Evolutionary conservation across 2,329 filamentous ascomycete species (phyloP), one percentile per base, ranked within the genome.

Genomic region (Sarocladiaceae sp.): DNA sequence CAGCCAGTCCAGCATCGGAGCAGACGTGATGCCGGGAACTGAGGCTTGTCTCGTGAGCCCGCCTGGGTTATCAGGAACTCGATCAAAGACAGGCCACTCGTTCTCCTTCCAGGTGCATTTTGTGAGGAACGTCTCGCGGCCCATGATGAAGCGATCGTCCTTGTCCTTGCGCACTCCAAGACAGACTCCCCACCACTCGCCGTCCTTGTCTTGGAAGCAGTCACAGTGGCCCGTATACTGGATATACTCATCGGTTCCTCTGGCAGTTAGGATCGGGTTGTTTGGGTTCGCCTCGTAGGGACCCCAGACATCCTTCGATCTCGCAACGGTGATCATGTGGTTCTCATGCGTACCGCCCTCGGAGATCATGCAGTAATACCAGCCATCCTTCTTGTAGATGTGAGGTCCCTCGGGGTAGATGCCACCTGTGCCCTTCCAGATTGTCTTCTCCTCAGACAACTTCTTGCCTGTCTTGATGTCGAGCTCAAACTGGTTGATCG

Each of bases 181-280:
- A 2, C 64, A 65, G 6, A 65, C 62, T 0, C 58, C 61, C 66
- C 67, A 69, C 63, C 66, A 70, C 45, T 65, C 63, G 0, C 57
- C 60, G 0, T 48, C 43, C 1, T 50, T 49, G 46, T 80, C 76
- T 39, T 75, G 68, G 47, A 80, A 78, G 2, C 80, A 48, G 48
- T 80, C 76, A 1, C 72, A 70, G 44, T 80, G 77, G 0, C 76
- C 76, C 0, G 77, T 68, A 2, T 73, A 73, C 50, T 79, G 75
- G 46, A 69, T 71, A 43, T 68, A 70, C 16, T 53, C 59, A 1
- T 61, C 64, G 0, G 67, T 70, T 32, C 70, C 68, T 9, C 61
- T 61, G 12, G 67, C 69, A 1, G 66, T 72, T 3, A 76, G 53
- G 1, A 74, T 61, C 0, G 72, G 73, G 47, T 76, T 74, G 0